Conservation (phyloP, 2,329 filamentous ascomycete genomes). For the Diaporthe helianthi region DNA sequence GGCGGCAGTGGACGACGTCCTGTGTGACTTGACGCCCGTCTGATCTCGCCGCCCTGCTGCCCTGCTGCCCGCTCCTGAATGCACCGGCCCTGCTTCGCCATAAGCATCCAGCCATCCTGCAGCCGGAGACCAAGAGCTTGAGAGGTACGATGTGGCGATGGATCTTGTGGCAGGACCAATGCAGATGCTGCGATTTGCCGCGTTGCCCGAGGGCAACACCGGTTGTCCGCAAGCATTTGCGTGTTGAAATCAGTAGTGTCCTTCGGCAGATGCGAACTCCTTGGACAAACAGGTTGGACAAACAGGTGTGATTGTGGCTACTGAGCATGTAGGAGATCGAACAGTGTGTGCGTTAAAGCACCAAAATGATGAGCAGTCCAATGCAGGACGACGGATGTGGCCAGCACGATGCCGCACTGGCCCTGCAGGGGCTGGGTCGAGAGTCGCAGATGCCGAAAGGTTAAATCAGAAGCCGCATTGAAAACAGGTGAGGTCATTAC, state of each 20-base stretch:
- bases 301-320: not conserved
- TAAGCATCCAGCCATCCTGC: not conserved
- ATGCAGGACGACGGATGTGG: not conserved
- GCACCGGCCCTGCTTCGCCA: not conserved
- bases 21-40: not conserved
- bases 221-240: not conserved
- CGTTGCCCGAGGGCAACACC: not conserved
- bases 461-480: not conserved
- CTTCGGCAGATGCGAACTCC: not conserved
- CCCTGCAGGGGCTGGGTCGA: slow-evolving; percentile 12
- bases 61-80: too few species aligned
- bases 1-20: not conserved
- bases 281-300: too few species aligned
- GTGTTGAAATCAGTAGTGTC: not conserved
- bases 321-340: too few species aligned
- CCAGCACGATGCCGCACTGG: not conserved
- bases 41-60: not conserved
- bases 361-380: not conserved
- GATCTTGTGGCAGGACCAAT: not conserved
- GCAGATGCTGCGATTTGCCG: not conserved
- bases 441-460: not conserved
- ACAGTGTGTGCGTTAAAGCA: not conserved
- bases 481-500: slow-evolving; percentile 10
- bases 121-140: not conserved
- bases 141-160: not conserved